A percentile compares a stretch with the other conserved stretches of the same genome.
Evolutionary conservation across 1,139 yeast genomes (phyloP).

Genomic region (Lizanozyma gosingica): DNA sequence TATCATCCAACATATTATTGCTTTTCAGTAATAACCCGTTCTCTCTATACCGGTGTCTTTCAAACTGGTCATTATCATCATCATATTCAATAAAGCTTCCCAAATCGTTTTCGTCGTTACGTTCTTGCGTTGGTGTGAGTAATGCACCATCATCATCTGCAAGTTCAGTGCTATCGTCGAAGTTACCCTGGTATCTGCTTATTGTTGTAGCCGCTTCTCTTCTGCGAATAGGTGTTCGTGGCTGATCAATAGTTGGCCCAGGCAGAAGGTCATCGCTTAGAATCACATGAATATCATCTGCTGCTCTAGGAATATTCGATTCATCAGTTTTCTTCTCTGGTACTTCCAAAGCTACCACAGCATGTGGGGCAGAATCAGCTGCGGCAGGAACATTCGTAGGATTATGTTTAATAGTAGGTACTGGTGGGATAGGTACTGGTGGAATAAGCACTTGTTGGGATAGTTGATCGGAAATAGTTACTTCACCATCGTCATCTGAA

Average conservation of each 20-base stretch:
- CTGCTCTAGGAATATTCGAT: too few species aligned
- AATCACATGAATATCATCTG: background rate
- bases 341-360: too few species aligned
- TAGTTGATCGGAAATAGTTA: too few species aligned
- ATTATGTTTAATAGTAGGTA: too few species aligned
- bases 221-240: background rate
- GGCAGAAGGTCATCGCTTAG: background rate
- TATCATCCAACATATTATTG: background rate
- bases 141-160: slow-evolving; percentile 4
- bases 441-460: too few species aligned
- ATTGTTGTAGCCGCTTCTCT: background rate
- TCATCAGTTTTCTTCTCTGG: too few species aligned
- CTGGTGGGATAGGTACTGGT: too few species aligned
- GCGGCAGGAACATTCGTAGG: too few species aligned
- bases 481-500: background rate
- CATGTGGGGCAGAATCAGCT: too few species aligned
- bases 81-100: slow-evolving; percentile 25
- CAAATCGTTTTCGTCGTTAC: slow-evolving; percentile 21
- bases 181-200: background rate
- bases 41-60: background rate
- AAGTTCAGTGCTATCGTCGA: background rate
- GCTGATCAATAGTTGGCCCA: background rate
- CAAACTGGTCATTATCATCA: slow-evolving; percentile 8
- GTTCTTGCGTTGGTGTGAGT: slow-evolving; percentile 28
- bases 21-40: background rate